Conservation (phyloP, 768 basidiomycete species). For the Pulveroboletus frians region DNA sequence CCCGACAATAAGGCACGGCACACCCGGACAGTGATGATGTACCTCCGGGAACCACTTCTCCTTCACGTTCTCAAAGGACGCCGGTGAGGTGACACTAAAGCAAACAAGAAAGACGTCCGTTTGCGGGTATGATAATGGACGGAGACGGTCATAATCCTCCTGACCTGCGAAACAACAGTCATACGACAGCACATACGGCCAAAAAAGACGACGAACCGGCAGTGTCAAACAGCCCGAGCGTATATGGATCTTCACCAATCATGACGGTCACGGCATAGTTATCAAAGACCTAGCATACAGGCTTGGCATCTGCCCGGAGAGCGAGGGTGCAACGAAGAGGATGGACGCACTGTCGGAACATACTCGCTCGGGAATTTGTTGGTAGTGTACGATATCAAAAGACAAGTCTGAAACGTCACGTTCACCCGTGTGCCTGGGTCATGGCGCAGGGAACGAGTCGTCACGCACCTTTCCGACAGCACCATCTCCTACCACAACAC, state of each 20-base stretch:
- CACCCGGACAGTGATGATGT: slow-evolving; percentile 98
- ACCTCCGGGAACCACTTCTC: slow-evolving; percentile 99
- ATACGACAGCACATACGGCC: slow-evolving; percentile 1
- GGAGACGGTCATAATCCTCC: slow-evolving; percentile 99
- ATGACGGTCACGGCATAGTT: slow-evolving; percentile 99
- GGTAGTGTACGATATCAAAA: slow-evolving; percentile 95
- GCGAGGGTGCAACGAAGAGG: not conserved
- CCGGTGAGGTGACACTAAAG: slow-evolving; percentile 97
- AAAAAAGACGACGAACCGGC: slow-evolving; percentile 63
- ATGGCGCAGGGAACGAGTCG: not conserved
- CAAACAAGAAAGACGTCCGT: slow-evolving; percentile 99
- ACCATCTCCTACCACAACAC: slow-evolving; percentile 97
- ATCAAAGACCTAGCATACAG: slow-evolving; percentile 70
- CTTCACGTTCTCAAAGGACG: slow-evolving; percentile 99
- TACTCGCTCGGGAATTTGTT: slow-evolving; percentile 99
- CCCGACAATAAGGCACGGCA: slow-evolving; percentile 98
- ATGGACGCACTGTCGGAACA: slow-evolving; percentile 82
- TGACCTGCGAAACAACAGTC: slow-evolving; percentile 56
- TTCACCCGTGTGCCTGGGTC: not conserved
- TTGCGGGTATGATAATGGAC: slow-evolving; percentile 98
- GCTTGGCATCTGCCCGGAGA: slow-evolving; percentile 15
- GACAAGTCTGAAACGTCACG: slow-evolving; percentile 66
- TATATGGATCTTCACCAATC: slow-evolving; percentile 99
- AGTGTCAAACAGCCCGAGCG: slow-evolving; percentile 96
- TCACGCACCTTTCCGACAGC: slow-evolving; percentile 90